Evolutionary conservation across 2,329 filamentous ascomycete species (phyloP).

Genomic region (Aspergillus ibericus): DNA sequence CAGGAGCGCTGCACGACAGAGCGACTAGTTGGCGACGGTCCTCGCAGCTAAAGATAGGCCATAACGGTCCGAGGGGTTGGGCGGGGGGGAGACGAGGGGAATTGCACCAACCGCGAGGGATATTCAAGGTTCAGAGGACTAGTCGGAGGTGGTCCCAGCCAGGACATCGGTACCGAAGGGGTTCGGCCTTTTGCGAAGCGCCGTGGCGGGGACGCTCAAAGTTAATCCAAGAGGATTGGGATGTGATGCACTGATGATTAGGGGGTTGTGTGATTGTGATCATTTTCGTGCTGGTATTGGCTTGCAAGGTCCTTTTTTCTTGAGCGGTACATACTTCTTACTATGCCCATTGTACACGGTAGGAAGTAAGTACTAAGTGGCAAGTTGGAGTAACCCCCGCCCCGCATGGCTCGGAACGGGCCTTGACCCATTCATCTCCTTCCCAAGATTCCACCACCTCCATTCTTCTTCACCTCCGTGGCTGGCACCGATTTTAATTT

Average conservation of each 20-base stretch:
- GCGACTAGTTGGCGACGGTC: neutral
- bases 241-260: neutral
- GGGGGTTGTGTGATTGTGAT: neutral
- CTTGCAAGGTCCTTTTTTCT: too few species aligned
- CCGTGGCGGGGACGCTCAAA: constrained; percentile 17
- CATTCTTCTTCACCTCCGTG: too few species aligned
- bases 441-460: too few species aligned
- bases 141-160: neutral
- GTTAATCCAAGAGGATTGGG: constrained; percentile 10
- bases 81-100: neutral
- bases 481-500: neutral
- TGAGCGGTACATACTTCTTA: too few species aligned
- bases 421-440: neutral
- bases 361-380: neutral
- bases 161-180: constrained; percentile 7
- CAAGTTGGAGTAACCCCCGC: neutral
- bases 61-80: constrained; percentile 1
- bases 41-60: constrained; percentile 2
- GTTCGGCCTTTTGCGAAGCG: constrained; percentile 14
- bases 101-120: neutral
- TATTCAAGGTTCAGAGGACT: neutral
- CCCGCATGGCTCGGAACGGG: constrained; percentile 8
- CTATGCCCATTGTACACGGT: neutral
- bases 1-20: constrained; percentile 8
- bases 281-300: neutral